Base-by-base conservation (phyloP, 2,329 filamentous ascomycete species). In the Fusarium incarnatum region DNA sequence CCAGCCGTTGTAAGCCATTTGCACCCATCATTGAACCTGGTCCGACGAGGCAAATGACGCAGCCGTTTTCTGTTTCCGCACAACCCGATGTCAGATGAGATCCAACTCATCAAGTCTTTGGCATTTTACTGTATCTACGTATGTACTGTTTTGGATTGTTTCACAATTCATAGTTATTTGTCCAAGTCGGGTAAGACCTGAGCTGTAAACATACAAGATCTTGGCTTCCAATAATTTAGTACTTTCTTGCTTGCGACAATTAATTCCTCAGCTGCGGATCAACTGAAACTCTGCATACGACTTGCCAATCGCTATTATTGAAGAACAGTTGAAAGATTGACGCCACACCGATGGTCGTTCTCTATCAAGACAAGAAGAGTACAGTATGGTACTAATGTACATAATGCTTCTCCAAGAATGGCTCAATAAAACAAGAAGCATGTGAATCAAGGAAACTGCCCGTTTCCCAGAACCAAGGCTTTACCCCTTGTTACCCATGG, bases 401-500 rank as follows among this genome's bases (percentile, higher is more conserved):
- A 27, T n/a, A 16, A 20, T 15, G 18, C 34, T 42, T 25, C n/a
- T 27, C n/a, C 28, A 34, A 47, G 30, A 40, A 27, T 22, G 41
- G 23, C 46, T 50, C 32, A 52, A 50, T 41, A 50, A 42, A 54
- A 56, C 13, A 48, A 18, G 23, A 32, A 67, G 44, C 46, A 71
- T 50, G 42, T 71, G 67, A 67, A 68, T 34, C 50, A 67, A 42
- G 30, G 16, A 50, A 63, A n/a, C n/a, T 41, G 34, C 15, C 18
- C n/a, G 16, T 27, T 37, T 37, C 41, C 25, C 41, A 58, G 13
- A 40, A 16, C 18, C 44, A 64, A 53, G 28, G 47, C 37, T 37
- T 47, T 55, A 23, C 45, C 59, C 68, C 59, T 68, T 57, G 64
- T 68, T 68, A 65, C 55, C 48, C 20, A 20, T 41, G 52, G 54